Conservation (phyloP, 495 filamentous ascomycete genomes). For the Staphylotrichum longicolle region DNA sequence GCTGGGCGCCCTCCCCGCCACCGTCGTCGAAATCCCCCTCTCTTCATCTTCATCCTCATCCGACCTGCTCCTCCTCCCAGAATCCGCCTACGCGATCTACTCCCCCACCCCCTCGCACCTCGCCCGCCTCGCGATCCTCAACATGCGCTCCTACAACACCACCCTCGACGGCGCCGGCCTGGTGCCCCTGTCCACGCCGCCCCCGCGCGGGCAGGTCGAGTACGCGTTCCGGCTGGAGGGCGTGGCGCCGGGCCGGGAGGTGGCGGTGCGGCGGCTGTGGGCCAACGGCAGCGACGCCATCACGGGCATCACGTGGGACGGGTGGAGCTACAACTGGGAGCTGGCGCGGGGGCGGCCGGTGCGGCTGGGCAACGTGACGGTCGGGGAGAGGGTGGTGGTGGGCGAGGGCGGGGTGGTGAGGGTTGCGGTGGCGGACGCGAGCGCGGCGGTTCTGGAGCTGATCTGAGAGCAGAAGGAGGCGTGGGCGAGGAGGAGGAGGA, state of each 20-base stretch:
- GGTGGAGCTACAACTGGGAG: constrained; percentile 63
- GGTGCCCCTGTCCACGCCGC: constrained; percentile 24
- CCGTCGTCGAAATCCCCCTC: constrained; percentile 47
- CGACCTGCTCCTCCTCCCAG: constrained; percentile 30
- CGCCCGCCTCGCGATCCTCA: constrained; percentile 54
- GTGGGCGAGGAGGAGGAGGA: background rate
- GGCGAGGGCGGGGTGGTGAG: constrained; percentile 41
- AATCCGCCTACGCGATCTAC: constrained; percentile 62
- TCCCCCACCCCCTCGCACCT: constrained; percentile 41
- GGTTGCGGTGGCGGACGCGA: constrained; percentile 51
- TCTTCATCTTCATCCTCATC: constrained; percentile 26
- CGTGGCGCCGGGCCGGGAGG: constrained; percentile 6
- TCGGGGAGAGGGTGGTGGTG: constrained; percentile 50
- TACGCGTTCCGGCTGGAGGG: constrained; percentile 46
- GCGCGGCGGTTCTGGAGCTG: constrained; percentile 47
- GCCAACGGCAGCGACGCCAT: constrained; percentile 66
- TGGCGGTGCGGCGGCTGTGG: constrained; percentile 47
- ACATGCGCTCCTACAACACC: constrained; percentile 60
- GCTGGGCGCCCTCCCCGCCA: constrained; percentile 41
- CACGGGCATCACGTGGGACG: constrained; percentile 60
- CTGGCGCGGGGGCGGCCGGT: constrained; percentile 55
- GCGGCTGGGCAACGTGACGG: constrained; percentile 56
- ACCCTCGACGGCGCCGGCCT: constrained; percentile 45
- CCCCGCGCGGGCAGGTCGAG: constrained; percentile 31
- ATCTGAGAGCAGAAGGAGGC: background rate